These are phyloP conservation scores for Kazachstania kunashirensis DNA, from an alignment of 805 yeast genomes.

Conservation along the genomic window DNA sequence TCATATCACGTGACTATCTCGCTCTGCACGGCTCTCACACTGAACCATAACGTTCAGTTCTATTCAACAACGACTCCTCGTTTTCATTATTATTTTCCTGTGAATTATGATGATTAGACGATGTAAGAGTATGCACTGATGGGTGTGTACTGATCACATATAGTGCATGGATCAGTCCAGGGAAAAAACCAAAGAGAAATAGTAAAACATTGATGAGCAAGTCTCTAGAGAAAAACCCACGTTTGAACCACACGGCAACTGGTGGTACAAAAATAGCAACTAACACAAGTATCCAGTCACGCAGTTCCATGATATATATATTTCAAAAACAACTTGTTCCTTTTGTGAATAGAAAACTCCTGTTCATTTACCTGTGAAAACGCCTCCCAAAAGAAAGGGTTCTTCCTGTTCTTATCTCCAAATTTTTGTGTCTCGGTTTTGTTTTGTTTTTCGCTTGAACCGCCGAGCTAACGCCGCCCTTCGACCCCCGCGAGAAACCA, in stretches of 20 bases:
- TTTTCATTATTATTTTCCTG: not conserved
- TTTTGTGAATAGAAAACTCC: too few species aligned
- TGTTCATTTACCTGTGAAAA: too few species aligned
- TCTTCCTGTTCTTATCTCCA: too few species aligned
- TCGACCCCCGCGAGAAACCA: too few species aligned
- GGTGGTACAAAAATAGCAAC: constrained; percentile 65
- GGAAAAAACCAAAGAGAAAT: constrained; percentile 54
- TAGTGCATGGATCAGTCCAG: constrained; percentile 61
- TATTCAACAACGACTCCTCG: not conserved
- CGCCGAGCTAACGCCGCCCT: too few species aligned
- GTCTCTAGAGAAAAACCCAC: constrained; percentile 39
- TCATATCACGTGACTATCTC: too few species aligned
- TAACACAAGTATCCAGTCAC: constrained; percentile 57
- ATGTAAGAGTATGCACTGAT: not conserved
- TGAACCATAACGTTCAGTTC: not conserved
- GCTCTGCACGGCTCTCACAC: not conserved
- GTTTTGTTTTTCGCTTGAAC: too few species aligned
- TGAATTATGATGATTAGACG: too few species aligned
- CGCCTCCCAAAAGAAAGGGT: too few species aligned
- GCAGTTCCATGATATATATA: too few species aligned
- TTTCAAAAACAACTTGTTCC: too few species aligned
- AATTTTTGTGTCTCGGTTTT: too few species aligned
- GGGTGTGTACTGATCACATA: constrained; percentile 39
- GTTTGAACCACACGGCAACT: constrained; percentile 56
- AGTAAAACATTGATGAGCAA: constrained; percentile 48